A percentile compares a stretch with the other conserved stretches of the same genome.
phyloP scores from a whole-genome alignment of 163 green algal species.

The Coccomyxa subellipsoidea region DNA sequence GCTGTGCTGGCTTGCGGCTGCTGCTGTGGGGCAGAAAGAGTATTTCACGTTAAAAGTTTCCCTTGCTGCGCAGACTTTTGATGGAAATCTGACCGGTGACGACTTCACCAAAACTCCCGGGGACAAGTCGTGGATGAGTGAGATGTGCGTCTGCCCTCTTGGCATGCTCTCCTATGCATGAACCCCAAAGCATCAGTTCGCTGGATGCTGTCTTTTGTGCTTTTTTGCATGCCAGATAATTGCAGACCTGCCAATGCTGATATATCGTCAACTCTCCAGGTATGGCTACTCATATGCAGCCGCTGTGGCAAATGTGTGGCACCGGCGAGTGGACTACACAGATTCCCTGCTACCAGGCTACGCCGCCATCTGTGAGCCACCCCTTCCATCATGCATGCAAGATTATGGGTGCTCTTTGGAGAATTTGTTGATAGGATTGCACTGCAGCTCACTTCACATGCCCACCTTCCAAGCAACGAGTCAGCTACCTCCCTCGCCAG shows the following conservation, averaged over 20 bases:
- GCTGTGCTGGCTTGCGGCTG: no score
- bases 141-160: neutral
- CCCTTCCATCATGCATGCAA: neutral
- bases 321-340: constrained; percentile 36
- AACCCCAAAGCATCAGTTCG: neutral
- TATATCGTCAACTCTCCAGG: constrained; percentile 86
- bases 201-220: neutral
- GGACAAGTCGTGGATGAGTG: neutral
- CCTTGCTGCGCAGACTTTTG: constrained; percentile 31
- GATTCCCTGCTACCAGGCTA: constrained; percentile 78
- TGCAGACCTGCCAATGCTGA: no score
- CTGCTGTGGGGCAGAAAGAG: no score
- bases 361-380: neutral
- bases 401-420: no score
- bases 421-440: no score
- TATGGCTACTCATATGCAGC: constrained; percentile 64
- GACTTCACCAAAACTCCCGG: neutral
- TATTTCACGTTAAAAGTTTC: no score
- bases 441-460: no score
- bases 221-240: no score
- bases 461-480: no score
- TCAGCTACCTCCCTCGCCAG: no score
- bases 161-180: neutral
- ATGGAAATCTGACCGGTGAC: neutral
- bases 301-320: constrained; percentile 56